A percentile compares a stretch with the other conserved stretches of the same genome.
These are phyloP conservation scores for Cordyceps fumosorosea DNA, from an alignment of 2,329 filamentous ascomycete species.

Conservation along the genomic window DNA sequence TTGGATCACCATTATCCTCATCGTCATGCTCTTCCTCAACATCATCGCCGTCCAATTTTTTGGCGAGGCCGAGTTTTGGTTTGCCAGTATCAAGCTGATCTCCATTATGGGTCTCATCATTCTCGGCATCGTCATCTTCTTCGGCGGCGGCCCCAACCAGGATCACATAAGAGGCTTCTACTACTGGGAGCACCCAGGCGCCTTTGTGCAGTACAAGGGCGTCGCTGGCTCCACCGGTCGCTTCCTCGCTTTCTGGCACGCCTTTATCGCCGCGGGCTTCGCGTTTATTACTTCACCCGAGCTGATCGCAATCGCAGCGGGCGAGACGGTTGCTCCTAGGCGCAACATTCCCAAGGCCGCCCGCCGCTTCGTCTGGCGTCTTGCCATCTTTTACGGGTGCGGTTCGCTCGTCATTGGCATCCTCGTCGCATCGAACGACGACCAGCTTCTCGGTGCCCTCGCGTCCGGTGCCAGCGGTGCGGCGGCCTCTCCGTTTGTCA, in stretches of 20 bases:
- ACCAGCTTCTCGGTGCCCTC: conserved; percentile 51
- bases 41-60: conserved; percentile 51
- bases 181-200: conserved; percentile 48
- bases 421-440: conserved; percentile 59
- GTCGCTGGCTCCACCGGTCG: conserved; percentile 45
- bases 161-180: conserved; percentile 39
- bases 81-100: conserved; percentile 53
- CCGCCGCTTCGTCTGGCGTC: conserved; percentile 53
- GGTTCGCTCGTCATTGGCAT: conserved; percentile 55
- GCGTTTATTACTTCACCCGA: conserved; percentile 59
- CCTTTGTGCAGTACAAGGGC: conserved; percentile 39
- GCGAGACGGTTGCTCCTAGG: conserved; percentile 57
- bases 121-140: conserved; percentile 48
- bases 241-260: conserved; percentile 51
- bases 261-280: conserved; percentile 52
- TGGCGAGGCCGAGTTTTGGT: conserved; percentile 57
- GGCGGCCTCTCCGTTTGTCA: conserved; percentile 56
- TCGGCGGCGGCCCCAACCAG: conserved; percentile 47
- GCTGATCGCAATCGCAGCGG: conserved; percentile 56
- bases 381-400: conserved; percentile 58
- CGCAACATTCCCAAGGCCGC: conserved; percentile 62
- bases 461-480: conserved; percentile 34
- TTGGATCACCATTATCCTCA: conserved; percentile 53
- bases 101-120: conserved; percentile 53
- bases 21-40: conserved; percentile 49